A percentile compares a stretch with the other conserved stretches of the same genome.
Evolutionary conservation across 805 yeast genomes (phyloP).

Genomic region (Blastobotrys chiropterorum): DNA sequence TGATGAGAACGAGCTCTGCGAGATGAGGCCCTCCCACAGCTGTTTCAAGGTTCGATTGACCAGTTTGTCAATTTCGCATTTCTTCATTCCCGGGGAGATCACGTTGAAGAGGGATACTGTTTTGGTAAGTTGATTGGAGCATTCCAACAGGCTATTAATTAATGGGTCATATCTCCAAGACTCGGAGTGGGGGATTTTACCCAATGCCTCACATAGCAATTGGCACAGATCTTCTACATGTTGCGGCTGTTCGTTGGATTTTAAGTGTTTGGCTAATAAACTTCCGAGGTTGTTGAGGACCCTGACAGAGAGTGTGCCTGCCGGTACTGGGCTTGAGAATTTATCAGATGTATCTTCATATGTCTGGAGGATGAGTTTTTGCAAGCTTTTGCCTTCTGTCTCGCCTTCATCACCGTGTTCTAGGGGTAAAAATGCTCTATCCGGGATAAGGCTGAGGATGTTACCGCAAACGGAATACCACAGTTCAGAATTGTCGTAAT

Average conservation of each 20-base stretch:
- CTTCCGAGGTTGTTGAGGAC: not conserved
- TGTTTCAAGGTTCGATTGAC: conserved; percentile 18
- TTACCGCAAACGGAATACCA: conserved; percentile 39
- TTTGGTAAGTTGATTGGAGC: not conserved
- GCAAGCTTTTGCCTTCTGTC: not conserved
- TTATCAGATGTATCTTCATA: not conserved
- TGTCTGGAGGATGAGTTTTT: not conserved
- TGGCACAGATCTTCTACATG: not conserved
- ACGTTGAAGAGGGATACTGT: not conserved
- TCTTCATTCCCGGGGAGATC: conserved; percentile 1
- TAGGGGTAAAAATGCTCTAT: conserved; percentile 53
- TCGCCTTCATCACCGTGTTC: conserved; percentile 33
- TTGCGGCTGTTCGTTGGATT: not conserved
- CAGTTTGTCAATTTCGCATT: conserved; percentile 33
- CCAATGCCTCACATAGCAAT: conserved; percentile 29
- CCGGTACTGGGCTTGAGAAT: not conserved
- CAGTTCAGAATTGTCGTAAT: conserved; percentile 6
- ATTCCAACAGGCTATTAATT: conserved; percentile 22
- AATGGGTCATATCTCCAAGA: conserved; percentile 35
- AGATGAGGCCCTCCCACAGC: conserved; percentile 1
- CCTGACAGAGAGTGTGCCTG: not conserved
- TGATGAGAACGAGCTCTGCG: conserved; percentile 17
- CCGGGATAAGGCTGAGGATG: conserved; percentile 53
- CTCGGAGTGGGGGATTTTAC: conserved; percentile 41
- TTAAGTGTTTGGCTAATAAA: not conserved